Percentiles rank a stretch among this genome's conserved stretches.
phyloP scores from a whole-genome alignment of 148 eudicot genomes.

The Chenopodium berlandieri region DNA sequence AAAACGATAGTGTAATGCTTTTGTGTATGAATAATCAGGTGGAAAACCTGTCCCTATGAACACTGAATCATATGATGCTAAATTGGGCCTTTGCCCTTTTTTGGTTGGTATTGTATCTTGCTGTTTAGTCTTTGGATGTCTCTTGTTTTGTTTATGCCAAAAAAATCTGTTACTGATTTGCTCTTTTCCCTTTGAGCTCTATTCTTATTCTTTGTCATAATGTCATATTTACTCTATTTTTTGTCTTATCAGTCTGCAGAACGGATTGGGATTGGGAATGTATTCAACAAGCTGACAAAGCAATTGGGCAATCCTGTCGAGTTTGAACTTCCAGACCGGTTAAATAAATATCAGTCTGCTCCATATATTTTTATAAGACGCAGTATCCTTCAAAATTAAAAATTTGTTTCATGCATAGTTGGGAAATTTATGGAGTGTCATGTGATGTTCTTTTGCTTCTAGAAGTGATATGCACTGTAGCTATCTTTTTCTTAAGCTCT shows the following conservation, averaged over 20 bases:
- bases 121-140: not conserved
- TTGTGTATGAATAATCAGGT: no score
- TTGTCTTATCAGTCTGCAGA: slow-evolving; percentile 40
- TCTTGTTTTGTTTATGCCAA: not conserved
- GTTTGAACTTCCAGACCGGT: slow-evolving; percentile 87
- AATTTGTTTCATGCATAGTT: not conserved
- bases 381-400: slow-evolving; percentile 64
- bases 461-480: not conserved
- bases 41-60: no score
- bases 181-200: not conserved
- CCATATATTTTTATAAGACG: slow-evolving; percentile 65
- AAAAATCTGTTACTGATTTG: not conserved
- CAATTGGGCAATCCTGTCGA: slow-evolving; percentile 74
- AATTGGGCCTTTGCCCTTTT: no score
- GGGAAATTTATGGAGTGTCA: not conserved
- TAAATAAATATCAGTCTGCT: slow-evolving; percentile 56
- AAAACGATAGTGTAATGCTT: no score
- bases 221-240: not conserved
- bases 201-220: not conserved
- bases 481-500: not conserved
- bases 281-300: slow-evolving; percentile 60
- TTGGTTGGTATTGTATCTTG: not conserved
- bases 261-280: slow-evolving; percentile 34
- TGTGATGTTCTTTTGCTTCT: not conserved
- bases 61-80: no score